Evolutionary conservation across 805 yeast genomes (phyloP).

Genomic region (Blastobotrys peoriensis): DNA sequence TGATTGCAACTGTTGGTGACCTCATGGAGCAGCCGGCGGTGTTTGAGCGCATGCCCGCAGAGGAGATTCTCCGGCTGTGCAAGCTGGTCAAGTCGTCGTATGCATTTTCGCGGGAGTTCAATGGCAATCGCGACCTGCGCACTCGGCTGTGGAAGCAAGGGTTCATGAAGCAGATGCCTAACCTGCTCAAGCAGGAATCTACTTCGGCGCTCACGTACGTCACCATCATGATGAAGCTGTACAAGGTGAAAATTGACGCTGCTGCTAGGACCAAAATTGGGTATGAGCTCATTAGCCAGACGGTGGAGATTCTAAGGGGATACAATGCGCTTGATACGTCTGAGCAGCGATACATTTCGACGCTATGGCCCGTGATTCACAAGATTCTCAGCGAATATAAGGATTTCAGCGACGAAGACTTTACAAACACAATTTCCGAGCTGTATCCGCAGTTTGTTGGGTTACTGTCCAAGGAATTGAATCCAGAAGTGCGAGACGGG

Average conservation of each 20-base stretch:
- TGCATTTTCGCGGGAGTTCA: conserved; percentile 78
- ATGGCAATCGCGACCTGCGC: conserved; percentile 80
- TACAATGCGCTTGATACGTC: conserved; percentile 61
- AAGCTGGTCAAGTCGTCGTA: conserved; percentile 61
- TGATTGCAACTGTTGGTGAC: conserved; percentile 83
- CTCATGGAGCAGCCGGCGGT: conserved; percentile 58
- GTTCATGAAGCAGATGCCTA: conserved; percentile 86
- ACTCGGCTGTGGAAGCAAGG: conserved; percentile 90
- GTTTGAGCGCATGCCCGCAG: conserved; percentile 62
- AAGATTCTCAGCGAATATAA: conserved; percentile 79
- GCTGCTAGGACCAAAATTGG: conserved; percentile 47
- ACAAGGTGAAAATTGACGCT: conserved; percentile 37
- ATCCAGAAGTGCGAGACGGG: conserved; percentile 30
- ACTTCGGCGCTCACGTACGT: conserved; percentile 83
- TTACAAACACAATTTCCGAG: conserved; percentile 23
- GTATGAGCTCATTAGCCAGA: conserved; percentile 55
- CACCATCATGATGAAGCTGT: conserved; percentile 71
- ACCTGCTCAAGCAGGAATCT: conserved; percentile 84
- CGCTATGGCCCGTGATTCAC: conserved; percentile 90
- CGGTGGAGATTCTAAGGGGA: conserved; percentile 63
- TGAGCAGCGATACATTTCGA: conserved; percentile 69
- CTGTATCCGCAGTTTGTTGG: conserved; percentile 29
- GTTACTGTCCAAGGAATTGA: conserved; percentile 32
- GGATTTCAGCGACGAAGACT: conserved; percentile 51
- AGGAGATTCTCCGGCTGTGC: conserved; percentile 54